Conservation (phyloP, 1,284 basidiomycete species). For the Cutaneotrichosporon cutaneum region DNA sequence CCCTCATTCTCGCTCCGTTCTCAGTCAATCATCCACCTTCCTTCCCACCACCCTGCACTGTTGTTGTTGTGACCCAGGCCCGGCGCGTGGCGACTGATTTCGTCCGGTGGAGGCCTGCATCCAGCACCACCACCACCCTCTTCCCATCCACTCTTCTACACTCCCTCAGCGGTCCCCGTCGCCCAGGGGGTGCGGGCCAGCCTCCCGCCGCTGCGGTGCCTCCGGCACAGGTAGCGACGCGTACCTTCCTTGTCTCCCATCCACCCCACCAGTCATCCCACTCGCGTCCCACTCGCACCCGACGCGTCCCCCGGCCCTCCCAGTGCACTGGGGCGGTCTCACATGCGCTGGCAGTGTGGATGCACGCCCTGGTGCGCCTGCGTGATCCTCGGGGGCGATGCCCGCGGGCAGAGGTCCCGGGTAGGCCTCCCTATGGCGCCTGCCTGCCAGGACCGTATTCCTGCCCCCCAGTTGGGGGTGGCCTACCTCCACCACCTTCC, state of each 20-base stretch:
- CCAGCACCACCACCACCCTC: constrained; percentile 2
- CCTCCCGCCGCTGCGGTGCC: not conserved
- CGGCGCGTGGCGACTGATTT: constrained; percentile 12
- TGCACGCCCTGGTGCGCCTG: not conserved
- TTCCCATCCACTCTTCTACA: not conserved
- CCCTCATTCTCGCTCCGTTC: constrained; percentile 1
- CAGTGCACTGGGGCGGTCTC: not conserved
- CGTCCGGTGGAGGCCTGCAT: constrained; percentile 13
- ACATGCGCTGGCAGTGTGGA: not conserved
- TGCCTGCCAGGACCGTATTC: constrained; percentile 2
- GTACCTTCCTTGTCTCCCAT: not conserved
- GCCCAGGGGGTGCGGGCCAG: not conserved
- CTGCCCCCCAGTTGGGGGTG: constrained; percentile 3
- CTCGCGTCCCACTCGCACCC: not conserved
- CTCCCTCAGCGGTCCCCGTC: not conserved
- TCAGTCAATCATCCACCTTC: not conserved
- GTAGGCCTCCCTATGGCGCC: not conserved
- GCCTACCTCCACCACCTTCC: constrained; percentile 9
- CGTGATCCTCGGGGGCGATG: not conserved
- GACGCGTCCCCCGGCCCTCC: not conserved
- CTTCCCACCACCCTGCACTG: not conserved
- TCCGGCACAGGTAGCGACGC: not conserved
- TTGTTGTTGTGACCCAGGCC: constrained; percentile 10
- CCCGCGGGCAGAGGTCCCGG: not conserved
- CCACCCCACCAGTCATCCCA: not conserved